Conservation (phyloP, 2,329 filamentous ascomycete species). For the Polychaeton citri region DNA sequence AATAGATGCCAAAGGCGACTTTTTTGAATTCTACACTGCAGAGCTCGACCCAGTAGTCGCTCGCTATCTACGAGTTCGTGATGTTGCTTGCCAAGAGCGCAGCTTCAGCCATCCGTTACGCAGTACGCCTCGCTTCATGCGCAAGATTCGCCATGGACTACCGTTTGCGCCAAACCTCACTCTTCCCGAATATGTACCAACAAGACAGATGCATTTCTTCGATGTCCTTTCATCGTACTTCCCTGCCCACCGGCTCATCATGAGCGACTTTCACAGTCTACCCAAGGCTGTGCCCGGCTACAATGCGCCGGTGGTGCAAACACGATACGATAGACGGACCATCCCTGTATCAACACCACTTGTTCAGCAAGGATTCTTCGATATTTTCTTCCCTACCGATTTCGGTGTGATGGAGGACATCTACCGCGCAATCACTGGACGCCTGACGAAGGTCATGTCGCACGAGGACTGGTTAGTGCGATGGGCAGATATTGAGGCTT, state of each 20-base stretch:
- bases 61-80: constrained; percentile 71
- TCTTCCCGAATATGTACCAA: constrained; percentile 83
- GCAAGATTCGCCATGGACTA: constrained; percentile 48
- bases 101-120: constrained; percentile 51
- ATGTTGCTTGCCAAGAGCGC: constrained; percentile 51
- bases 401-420: constrained; percentile 83
- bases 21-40: constrained; percentile 84
- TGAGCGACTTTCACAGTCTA: constrained; percentile 79
- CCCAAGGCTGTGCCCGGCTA: constrained; percentile 72
- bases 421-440: constrained; percentile 85
- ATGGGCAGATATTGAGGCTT: constrained; percentile 86
- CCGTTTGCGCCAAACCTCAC: constrained; percentile 68
- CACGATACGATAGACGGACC: constrained; percentile 71
- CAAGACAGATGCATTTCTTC: constrained; percentile 91
- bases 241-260: constrained; percentile 74
- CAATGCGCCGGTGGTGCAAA: constrained; percentile 94
- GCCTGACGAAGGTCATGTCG: constrained; percentile 68
- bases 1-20: constrained; percentile 72
- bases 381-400: constrained; percentile 95
- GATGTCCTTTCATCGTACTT: constrained; percentile 80
- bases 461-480: constrained; percentile 84
- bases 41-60: constrained; percentile 69
- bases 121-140: constrained; percentile 36
- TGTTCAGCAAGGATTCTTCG: constrained; percentile 97
- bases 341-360: constrained; percentile 83